These are phyloP conservation scores for Ustilago xerochloae DNA, from an alignment of 1,284 basidiomycete genomes.

Conservation along the genomic window DNA sequence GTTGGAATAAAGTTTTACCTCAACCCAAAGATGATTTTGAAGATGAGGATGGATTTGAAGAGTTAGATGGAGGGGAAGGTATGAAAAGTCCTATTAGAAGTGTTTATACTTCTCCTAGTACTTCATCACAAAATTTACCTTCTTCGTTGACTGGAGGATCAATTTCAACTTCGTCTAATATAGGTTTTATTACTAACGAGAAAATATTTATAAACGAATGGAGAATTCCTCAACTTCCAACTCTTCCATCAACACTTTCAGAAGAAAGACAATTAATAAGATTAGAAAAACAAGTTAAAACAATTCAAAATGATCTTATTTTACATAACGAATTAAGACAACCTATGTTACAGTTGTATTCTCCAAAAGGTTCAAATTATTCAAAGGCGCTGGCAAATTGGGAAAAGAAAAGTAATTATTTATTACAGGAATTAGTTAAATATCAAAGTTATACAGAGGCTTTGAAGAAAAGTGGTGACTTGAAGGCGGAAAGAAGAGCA, in stretches of 20 bases:
- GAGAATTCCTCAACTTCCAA: conserved; percentile 86
- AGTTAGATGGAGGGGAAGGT: conserved; percentile 69
- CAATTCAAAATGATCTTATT: conserved; percentile 81
- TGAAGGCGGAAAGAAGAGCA: conserved; percentile 41
- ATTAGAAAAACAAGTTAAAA: conserved; percentile 55
- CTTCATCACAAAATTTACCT: background rate
- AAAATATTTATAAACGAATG: conserved; percentile 89
- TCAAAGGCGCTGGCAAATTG: conserved; percentile 86
- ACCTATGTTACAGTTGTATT: conserved; percentile 84
- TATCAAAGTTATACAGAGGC: conserved; percentile 95
- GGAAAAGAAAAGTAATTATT: conserved; percentile 87
- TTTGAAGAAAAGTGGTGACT: conserved; percentile 68
- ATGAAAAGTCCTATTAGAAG: background rate
- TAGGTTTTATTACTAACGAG: conserved; percentile 70
- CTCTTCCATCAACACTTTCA: conserved; percentile 83
- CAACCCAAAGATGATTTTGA: conserved; percentile 69
- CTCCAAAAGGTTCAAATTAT: conserved; percentile 78
- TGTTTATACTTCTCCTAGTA: background rate
- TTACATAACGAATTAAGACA: conserved; percentile 84
- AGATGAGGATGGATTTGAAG: conserved; percentile 70
- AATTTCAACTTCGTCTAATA: conserved; percentile 9
- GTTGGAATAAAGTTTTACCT: conserved; percentile 81
- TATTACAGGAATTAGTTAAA: conserved; percentile 91
- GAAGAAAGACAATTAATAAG: conserved; percentile 80
- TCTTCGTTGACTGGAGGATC: background rate